Evolutionary conservation across 2,329 filamentous ascomycete genomes (phyloP).

Genomic region (Cordyceps javanica): DNA sequence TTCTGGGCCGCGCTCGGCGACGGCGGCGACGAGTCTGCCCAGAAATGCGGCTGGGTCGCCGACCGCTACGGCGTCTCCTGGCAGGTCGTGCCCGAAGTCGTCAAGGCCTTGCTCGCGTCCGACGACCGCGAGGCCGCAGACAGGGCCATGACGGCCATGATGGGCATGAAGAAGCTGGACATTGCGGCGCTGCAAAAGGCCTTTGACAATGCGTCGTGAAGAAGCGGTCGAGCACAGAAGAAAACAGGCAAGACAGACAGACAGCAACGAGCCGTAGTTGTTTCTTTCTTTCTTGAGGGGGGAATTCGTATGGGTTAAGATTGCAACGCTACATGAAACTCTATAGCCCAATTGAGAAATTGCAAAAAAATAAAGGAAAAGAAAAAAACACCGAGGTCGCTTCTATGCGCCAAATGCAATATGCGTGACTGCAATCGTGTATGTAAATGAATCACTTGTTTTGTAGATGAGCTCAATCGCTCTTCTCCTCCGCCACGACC

Average conservation of each 20-base stretch:
- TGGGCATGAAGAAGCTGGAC: conserved; percentile 14
- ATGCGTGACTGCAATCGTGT: neutral
- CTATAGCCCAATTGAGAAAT: too few species aligned
- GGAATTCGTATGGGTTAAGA: too few species aligned
- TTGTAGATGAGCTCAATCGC: neutral
- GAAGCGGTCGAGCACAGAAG: neutral
- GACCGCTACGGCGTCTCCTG: conserved; percentile 41
- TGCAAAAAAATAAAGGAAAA: neutral
- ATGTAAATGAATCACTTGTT: too few species aligned
- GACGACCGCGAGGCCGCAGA: conserved; percentile 26
- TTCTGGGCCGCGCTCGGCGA: conserved; percentile 38
- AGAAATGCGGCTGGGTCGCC: conserved; percentile 39
- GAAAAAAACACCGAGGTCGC: neutral
- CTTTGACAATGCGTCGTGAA: neutral
- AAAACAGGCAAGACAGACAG: too few species aligned
- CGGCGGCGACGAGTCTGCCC: conserved; percentile 30
- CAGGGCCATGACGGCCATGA: conserved; percentile 16
- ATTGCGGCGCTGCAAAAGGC: conserved; percentile 2
- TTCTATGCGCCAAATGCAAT: neutral
- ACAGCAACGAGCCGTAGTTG: too few species aligned
- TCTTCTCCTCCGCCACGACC: neutral
- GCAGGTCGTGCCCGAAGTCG: conserved; percentile 37
- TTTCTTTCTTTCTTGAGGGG: too few species aligned
- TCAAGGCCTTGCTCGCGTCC: conserved; percentile 30
- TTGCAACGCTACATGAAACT: conserved; percentile 1